These are phyloP conservation scores for Gryganskiella cystojenkinii DNA, from an alignment of 192 early-diverging fungal genomes.

Conservation along the genomic window DNA sequence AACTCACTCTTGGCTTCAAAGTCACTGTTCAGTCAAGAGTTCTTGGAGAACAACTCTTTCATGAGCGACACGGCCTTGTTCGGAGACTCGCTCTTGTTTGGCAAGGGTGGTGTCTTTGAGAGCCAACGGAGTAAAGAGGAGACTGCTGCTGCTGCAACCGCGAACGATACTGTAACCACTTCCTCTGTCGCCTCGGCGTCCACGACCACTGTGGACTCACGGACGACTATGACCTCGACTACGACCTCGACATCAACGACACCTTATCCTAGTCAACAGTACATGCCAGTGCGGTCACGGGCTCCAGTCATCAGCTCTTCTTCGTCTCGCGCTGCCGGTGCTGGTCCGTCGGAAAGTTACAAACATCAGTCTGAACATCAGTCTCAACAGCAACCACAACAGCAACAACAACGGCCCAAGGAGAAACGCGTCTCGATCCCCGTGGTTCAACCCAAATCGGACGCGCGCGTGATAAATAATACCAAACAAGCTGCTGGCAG, in stretches of 20 bases:
- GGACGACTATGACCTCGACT: neutral
- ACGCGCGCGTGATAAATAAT: constrained; percentile 17
- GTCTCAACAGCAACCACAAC: neutral
- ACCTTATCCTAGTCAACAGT: too few relatives aligned
- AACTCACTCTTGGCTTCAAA: constrained; percentile 9
- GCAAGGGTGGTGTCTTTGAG: constrained; percentile 18
- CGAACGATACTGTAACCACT: neutral
- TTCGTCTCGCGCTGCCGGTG: too few relatives aligned
- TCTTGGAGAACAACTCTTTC: constrained; percentile 26
- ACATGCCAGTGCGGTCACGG: too few relatives aligned
- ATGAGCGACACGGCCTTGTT: constrained; percentile 24
- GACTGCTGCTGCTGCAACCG: neutral
- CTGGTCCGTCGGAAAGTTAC: too few relatives aligned
- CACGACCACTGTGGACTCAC: neutral
- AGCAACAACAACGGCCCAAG: neutral
- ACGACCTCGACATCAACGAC: too few relatives aligned
- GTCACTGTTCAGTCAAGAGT: constrained; percentile 34
- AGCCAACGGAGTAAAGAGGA: constrained; percentile 1
- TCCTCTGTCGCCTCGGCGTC: neutral
- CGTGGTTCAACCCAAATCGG: constrained; percentile 37
- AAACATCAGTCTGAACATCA: too few relatives aligned
- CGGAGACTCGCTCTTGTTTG: constrained; percentile 37
- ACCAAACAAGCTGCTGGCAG: neutral
- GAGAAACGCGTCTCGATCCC: constrained; percentile 38
- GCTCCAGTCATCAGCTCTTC: too few relatives aligned